Conservation (phyloP, 345 rosid genomes). For the Brassica cretica region DNA sequence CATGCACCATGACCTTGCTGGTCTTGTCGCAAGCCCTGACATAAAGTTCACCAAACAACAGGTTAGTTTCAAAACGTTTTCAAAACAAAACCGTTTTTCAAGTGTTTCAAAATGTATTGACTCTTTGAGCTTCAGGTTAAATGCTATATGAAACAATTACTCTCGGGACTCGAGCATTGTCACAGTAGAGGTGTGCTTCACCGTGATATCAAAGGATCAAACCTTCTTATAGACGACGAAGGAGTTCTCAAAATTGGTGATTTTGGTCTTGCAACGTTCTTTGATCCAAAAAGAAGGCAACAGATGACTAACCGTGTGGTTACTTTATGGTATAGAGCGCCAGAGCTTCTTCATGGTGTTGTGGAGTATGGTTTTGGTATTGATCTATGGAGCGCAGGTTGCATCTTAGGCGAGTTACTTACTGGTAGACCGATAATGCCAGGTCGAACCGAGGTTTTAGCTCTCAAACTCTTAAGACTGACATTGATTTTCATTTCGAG, state of each 20-base stretch:
- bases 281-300: constrained; percentile 13
- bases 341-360: constrained; percentile 25
- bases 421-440: constrained; percentile 24
- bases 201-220: constrained; percentile 27
- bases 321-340: constrained; percentile 13
- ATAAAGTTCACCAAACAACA: constrained; percentile 19
- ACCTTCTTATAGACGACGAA: constrained; percentile 21
- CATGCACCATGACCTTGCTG: constrained; percentile 18
- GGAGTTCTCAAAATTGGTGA: constrained; percentile 18
- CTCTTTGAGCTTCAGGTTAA: constrained; percentile 12
- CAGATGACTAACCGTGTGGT: constrained; percentile 17
- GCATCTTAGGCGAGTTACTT: constrained; percentile 12
- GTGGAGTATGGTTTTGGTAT: constrained; percentile 18
- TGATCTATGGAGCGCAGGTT: constrained; percentile 20
- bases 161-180: constrained; percentile 23
- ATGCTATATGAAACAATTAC: constrained; percentile 22
- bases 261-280: constrained; percentile 8
- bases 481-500: background rate
- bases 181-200: constrained; percentile 21
- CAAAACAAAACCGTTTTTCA: background rate
- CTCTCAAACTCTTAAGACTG: background rate
- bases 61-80: background rate
- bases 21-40: constrained; percentile 20
- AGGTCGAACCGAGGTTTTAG: constrained; percentile 9
- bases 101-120: background rate